These are phyloP conservation scores for Halophytophthora polymorphica DNA, from an alignment of 352 stramenopile genomes.

Conservation along the genomic window DNA sequence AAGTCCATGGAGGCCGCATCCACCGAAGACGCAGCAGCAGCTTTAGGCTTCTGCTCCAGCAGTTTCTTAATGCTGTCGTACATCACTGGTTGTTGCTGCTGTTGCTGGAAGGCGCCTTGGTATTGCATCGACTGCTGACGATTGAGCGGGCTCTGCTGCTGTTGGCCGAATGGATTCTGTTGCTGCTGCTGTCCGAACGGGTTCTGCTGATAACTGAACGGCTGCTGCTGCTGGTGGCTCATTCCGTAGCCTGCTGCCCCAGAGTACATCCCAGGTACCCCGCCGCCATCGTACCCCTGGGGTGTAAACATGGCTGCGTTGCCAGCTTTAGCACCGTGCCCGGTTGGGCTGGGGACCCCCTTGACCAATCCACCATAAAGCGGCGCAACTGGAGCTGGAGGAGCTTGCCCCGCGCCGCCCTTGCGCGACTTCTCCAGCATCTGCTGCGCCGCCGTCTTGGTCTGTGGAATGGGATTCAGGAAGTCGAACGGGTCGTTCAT, in stretches of 20 bases:
- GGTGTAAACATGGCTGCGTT: no score
- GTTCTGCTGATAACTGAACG: no score
- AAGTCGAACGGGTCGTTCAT: slow-evolving; percentile 79
- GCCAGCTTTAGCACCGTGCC: no score
- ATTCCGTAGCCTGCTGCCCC: no score
- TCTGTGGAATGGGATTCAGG: slow-evolving; percentile 71
- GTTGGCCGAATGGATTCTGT: slow-evolving; percentile 24
- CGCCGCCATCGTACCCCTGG: no score
- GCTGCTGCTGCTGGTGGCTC: no score
- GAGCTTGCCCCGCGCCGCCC: slow-evolving; percentile 14
- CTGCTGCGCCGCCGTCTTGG: slow-evolving; percentile 50
- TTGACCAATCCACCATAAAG: slow-evolving; percentile 27
- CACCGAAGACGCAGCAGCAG: slow-evolving; percentile 23
- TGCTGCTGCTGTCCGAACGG: no score
- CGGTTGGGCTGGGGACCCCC: slow-evolving; percentile 2
- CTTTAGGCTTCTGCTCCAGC: slow-evolving; percentile 66
- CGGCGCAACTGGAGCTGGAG: slow-evolving; percentile 27
- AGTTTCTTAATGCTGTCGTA: slow-evolving; percentile 87
- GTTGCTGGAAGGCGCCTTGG: no score
- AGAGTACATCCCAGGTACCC: no score
- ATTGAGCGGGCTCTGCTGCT: slow-evolving; percentile 25
- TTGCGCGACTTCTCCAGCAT: slow-evolving; percentile 21
- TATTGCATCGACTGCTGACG: no score
- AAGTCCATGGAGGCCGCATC: slow-evolving; percentile 65
- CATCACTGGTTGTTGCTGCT: slow-evolving; percentile 49